A percentile compares a stretch with the other conserved stretches of the same genome.
phyloP scores from a whole-genome alignment of 345 rosid genomes.

The Toxicodendron radicans region DNA sequence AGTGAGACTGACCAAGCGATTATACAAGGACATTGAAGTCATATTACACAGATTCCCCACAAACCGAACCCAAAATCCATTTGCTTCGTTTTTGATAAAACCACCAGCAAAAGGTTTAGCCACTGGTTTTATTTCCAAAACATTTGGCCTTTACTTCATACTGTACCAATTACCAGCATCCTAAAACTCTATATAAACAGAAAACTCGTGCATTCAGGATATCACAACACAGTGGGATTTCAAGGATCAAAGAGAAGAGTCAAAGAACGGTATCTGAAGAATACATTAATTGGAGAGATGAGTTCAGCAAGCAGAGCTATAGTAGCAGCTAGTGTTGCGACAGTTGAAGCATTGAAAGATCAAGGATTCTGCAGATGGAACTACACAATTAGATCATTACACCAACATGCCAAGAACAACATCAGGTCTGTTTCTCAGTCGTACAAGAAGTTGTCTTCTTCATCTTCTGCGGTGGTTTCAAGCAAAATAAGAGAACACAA shows the following conservation, averaged over 20 bases:
- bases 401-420: constrained; percentile 46
- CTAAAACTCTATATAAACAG: neutral
- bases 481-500: constrained; percentile 2
- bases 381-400: constrained; percentile 36
- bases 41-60: neutral
- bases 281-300: neutral
- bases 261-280: neutral
- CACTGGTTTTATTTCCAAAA: neutral
- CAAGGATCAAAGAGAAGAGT: neutral
- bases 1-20: neutral
- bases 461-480: constrained; percentile 29
- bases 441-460: constrained; percentile 42
- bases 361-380: constrained; percentile 67
- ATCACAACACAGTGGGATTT: neutral
- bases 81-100: neutral
- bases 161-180: neutral
- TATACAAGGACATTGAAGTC: neutral
- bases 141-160: neutral
- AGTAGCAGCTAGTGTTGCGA: constrained; percentile 52
- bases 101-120: neutral
- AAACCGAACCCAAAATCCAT: neutral
- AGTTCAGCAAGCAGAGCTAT: constrained; percentile 34
- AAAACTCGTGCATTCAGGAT: neutral
- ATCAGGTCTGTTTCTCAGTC: constrained; percentile 40
- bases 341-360: constrained; percentile 63